These are phyloP conservation scores for Cucurbitaria berberidis DNA, from an alignment of 2,329 filamentous ascomycete genomes.

Conservation along the genomic window DNA sequence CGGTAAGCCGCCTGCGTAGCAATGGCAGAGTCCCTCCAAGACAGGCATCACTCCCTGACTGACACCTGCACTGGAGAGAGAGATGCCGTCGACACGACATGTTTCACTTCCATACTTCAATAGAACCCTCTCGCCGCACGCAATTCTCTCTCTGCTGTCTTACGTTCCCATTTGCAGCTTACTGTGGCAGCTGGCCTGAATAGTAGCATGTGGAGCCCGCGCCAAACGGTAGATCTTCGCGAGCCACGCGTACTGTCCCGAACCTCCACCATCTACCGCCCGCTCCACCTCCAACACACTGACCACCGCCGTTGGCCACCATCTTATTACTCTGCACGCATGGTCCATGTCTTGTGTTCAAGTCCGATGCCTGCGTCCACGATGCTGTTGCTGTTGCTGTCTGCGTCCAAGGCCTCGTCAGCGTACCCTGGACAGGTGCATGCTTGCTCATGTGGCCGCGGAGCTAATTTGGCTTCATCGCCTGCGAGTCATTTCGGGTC, in stretches of 20 bases:
- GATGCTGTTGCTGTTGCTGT: constrained; percentile 1
- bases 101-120: no score
- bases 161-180: constrained; percentile 6
- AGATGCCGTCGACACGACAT: background rate
- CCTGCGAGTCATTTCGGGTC: constrained; percentile 13
- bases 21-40: no score
- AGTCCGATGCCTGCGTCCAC: background rate
- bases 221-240: constrained; percentile 8
- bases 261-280: constrained; percentile 2
- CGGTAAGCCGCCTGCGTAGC: background rate
- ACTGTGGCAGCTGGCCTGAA: constrained; percentile 10
- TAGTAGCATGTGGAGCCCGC: constrained; percentile 10
- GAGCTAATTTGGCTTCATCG: constrained; percentile 7
- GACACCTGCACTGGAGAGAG: background rate
- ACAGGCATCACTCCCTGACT: no score
- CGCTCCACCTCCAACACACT: constrained; percentile 6
- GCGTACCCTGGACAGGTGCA: background rate
- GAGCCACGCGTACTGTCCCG: constrained; percentile 15
- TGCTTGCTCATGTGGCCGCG: constrained; percentile 10
- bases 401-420: background rate
- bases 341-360: background rate
- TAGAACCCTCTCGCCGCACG: background rate
- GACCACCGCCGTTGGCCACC: constrained; percentile 3
- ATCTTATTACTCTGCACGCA: background rate
- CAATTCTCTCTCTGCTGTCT: constrained; percentile 8